Conservation (phyloP, 768 basidiomycete genomes). For the Lactarius evosmus region DNA sequence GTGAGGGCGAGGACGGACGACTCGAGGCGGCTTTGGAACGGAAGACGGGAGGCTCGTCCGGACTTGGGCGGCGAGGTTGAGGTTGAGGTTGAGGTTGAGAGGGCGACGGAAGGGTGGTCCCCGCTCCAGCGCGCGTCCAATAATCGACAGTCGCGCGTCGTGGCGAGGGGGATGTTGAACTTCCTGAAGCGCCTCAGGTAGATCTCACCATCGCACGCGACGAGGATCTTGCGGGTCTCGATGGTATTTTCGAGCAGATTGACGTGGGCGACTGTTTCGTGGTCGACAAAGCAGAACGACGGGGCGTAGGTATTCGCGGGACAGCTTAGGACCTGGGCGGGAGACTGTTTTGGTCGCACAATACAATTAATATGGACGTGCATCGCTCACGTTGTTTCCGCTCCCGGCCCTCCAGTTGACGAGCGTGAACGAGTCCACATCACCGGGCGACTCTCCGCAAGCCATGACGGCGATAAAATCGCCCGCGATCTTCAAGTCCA, state of each 20-base stretch:
- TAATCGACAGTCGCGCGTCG: too few species aligned
- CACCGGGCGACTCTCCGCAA: not conserved
- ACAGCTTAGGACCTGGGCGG: not conserved
- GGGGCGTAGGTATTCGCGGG: not conserved
- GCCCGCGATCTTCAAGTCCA: slow-evolving; percentile 13
- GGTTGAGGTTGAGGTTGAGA: too few species aligned
- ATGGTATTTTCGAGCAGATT: not conserved
- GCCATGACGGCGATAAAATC: slow-evolving; percentile 6
- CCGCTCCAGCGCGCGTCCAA: not conserved
- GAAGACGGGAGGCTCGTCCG: not conserved
- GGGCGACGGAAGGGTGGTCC: not conserved
- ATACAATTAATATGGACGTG: not conserved
- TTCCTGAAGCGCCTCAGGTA: not conserved
- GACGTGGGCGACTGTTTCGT: slow-evolving; percentile 4
- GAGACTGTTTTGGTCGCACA: not conserved
- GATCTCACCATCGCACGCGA: not conserved
- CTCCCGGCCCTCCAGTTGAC: not conserved
- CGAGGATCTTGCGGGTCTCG: slow-evolving; percentile 8
- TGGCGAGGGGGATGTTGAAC: not conserved
- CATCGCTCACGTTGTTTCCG: not conserved
- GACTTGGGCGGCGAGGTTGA: too few species aligned
- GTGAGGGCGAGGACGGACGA: slow-evolving; percentile 2
- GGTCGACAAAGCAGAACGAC: not conserved
- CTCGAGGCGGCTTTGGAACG: slow-evolving; percentile 3
- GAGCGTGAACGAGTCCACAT: not conserved